Base-by-base conservation (phyloP, 441 rosid genomes). In the Cnidoscolus chayamansa region DNA sequence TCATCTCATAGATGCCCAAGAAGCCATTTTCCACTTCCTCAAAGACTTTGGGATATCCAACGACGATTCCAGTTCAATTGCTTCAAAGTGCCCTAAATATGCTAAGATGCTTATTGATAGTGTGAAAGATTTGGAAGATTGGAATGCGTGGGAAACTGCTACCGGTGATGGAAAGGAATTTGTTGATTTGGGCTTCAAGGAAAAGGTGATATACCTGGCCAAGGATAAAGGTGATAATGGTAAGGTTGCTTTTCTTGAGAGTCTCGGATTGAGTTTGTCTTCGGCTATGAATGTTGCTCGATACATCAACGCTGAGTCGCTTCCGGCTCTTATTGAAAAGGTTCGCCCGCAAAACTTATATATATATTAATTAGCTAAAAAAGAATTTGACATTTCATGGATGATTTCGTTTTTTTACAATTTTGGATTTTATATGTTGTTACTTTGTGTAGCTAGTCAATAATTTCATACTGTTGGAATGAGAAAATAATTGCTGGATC, bases 161-260 rank as follows among this genome's bases (percentile, higher is more conserved):
- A 73, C 56, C 20, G 72, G 53, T 40, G 63, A 54, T 12, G 84
- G 81, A 35, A 80, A 63, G n/a, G 75, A 37, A 25, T 81, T 69
- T 69, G 71, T 65, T 31, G 67, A 19, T 12, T 77, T 78, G 67
- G 83, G 84, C 65, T 89, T 90, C 73, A 82, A 85, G 83, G 94
- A 90, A 77, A 94, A 87, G 82, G 86, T 92, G 59, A 55, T 86
- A 54, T 80, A 68, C 63, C 80, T 91, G 89, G 97, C 90, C 43
- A 89, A 82, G 81, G 85, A 89, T 77, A 92, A 88, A 63, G 94
- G 95, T 57, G 92, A 90, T 79, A 75, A 77, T 70, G 98, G 97
- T 2, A 92, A 88, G 72, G 87, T 88, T 69, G 89, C 97, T 10
- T 89, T 92, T 76, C 83, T 90, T 75, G 97, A 94, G 90, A 92